Evolutionary conservation across 2,329 filamentous ascomycete genomes (phyloP), one percentile per base, ranked within the genome.

Genomic region (Fusarium drepaniforme): DNA sequence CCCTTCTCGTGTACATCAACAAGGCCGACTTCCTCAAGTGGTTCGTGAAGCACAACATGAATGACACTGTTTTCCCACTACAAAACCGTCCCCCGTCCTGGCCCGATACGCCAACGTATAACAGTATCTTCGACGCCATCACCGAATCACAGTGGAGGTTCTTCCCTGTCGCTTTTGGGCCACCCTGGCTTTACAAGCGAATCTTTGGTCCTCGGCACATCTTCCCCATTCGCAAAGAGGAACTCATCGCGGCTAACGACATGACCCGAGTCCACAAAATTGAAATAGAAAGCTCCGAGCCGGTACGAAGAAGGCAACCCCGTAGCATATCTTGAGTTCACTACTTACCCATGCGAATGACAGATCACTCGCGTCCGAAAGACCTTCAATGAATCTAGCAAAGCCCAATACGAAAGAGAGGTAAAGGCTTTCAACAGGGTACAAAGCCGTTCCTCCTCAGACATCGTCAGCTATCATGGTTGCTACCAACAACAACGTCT

Each of bases 381-480:
- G 59, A 61, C 60, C 11, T 71, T 68, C 16, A 2, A 16, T 12
- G 28, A 67, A 28, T 21, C 3, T 7, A 25, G 16, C 7, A 21
- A 13, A 28, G 11, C 21, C 5, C 51, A 67, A n/a, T 71, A 64
- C 25, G 44, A 71, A 12, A 69, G 68, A 35, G 71, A 73, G 56
- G 15, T 13, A 16, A 49, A 59, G 6, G 64, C 46, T 7, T 66
- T 68, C n/a, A 28, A 38, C 16, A 44, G 37, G 7, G 42, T 71
- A 4, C 46, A 33, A 25, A 56, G 25, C 42, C 61, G 66, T 6
- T 42, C 13, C 21, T 58, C 30, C 13, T 8, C 44, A 4, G 5
- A 67, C 8, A 62, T 73, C 23, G 35, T 73, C 15, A 21, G 21
- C n/a, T 71, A 11, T 38, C 59, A 64, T 56, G 71, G 71, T 33